Conservation (phyloP, 352 stramenopile genomes). For the Pythium rhizo-oryzae region DNA sequence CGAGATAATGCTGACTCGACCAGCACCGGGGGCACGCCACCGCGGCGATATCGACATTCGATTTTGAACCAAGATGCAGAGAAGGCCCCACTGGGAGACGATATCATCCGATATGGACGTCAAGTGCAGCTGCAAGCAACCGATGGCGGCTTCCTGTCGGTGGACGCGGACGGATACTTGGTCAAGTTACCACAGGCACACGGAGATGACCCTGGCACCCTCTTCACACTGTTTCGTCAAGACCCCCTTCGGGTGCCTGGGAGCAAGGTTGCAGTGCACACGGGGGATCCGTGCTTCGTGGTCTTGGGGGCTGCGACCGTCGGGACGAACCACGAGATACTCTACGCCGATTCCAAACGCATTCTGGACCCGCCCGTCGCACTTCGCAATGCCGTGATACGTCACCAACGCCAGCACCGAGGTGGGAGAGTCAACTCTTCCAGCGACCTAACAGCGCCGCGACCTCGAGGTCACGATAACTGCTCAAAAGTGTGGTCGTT, state of each 20-base stretch:
- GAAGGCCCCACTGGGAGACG: background rate
- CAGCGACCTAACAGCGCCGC: background rate
- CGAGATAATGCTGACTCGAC: background rate
- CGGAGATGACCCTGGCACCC: slow-evolving; percentile 34
- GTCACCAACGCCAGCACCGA: slow-evolving; percentile 18
- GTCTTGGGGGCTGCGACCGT: slow-evolving; percentile 33
- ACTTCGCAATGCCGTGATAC: slow-evolving; percentile 12
- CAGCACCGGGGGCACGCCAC: background rate
- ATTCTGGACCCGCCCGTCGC: slow-evolving; percentile 3
- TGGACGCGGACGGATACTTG: slow-evolving; percentile 40
- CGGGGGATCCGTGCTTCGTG: slow-evolving; percentile 37
- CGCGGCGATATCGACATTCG: background rate
- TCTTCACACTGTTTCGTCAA: slow-evolving; percentile 44
- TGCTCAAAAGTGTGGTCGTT: slow-evolving; percentile 18
- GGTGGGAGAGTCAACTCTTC: background rate
- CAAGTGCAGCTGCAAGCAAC: slow-evolving; percentile 42
- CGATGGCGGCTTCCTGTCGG: slow-evolving; percentile 42
- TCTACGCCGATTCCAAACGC: slow-evolving; percentile 18
- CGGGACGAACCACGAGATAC: slow-evolving; percentile 14
- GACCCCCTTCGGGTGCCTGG: slow-evolving; percentile 26
- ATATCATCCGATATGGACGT: slow-evolving; percentile 39
- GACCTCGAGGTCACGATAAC: background rate
- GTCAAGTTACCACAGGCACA: slow-evolving; percentile 33
- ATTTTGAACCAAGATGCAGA: background rate
- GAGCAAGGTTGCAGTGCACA: slow-evolving; percentile 27